Evolutionary conservation across 2,329 filamentous ascomycete species (phyloP).

Genomic region (Exutisphaerella laricina): DNA sequence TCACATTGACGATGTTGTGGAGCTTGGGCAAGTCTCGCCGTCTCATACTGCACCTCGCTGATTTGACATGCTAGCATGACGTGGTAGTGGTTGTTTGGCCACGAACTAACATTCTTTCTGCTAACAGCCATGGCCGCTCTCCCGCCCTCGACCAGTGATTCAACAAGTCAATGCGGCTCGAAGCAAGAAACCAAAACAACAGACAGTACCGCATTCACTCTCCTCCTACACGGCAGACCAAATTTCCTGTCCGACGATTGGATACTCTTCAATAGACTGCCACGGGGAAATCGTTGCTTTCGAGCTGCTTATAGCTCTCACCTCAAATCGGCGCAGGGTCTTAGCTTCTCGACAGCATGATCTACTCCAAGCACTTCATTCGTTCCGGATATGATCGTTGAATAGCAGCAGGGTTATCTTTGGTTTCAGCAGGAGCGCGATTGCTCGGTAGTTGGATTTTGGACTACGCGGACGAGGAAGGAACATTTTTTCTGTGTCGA

Average conservation of each 20-base stretch:
- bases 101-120: constrained; percentile 5
- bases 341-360: constrained; percentile 8
- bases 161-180: constrained; percentile 11
- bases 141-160: constrained; percentile 11
- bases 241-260: constrained; percentile 9
- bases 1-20: constrained; percentile 92
- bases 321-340: constrained; percentile 11
- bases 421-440: background rate
- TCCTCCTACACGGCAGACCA: background rate
- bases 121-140: constrained; percentile 6
- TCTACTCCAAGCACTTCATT: constrained; percentile 9
- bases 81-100: background rate
- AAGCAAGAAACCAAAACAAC: constrained; percentile 3
- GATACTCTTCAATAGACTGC: constrained; percentile 6
- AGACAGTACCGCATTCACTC: constrained; percentile 6
- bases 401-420: constrained; percentile 5
- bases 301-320: constrained; percentile 12
- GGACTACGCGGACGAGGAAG: constrained; percentile 1
- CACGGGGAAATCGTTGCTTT: constrained; percentile 2
- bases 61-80: background rate
- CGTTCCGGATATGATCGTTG: constrained; percentile 3
- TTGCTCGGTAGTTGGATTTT: background rate
- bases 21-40: constrained; percentile 62
- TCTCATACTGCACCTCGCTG: constrained; percentile 15
- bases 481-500: constrained; percentile 1